Evolutionary conservation across 768 basidiomycete species (phyloP).

Genomic region (Russula vinacea): DNA sequence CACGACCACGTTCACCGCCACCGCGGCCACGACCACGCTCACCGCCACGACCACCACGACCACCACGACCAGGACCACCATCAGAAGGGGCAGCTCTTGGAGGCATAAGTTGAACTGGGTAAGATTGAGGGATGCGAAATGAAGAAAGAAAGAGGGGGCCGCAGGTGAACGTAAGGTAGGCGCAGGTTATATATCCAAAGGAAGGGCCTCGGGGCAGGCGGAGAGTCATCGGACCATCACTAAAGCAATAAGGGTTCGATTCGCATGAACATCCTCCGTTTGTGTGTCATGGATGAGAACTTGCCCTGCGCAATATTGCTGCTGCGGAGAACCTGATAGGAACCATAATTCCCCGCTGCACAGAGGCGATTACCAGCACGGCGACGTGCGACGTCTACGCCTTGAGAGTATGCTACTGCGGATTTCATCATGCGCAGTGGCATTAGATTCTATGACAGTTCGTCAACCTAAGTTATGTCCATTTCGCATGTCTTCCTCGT

Average conservation of each 20-base stretch:
- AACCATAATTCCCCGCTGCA: background rate
- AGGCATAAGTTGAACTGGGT: background rate
- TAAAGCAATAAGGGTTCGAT: background rate
- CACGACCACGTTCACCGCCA: background rate
- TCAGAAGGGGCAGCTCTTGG: background rate
- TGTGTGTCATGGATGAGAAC: background rate
- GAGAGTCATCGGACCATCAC: background rate
- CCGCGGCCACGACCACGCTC: background rate
- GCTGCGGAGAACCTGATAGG: conserved; percentile 5
- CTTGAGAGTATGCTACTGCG: background rate
- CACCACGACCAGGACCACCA: conserved; percentile 6
- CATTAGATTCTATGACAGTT: background rate
- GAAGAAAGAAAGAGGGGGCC: background rate
- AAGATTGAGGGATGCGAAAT: background rate
- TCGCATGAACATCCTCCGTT: background rate
- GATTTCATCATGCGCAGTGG: background rate
- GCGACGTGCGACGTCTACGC: background rate
- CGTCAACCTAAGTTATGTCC: background rate
- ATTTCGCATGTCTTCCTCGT: background rate
- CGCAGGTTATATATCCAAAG: background rate
- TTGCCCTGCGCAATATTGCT: conserved; percentile 4
- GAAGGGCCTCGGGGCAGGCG: background rate
- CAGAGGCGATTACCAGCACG: background rate
- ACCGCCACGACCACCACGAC: background rate
- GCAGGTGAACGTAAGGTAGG: background rate